Evolutionary conservation across 441 rosid species (phyloP).

Genomic region (Populus tomentosa): DNA sequence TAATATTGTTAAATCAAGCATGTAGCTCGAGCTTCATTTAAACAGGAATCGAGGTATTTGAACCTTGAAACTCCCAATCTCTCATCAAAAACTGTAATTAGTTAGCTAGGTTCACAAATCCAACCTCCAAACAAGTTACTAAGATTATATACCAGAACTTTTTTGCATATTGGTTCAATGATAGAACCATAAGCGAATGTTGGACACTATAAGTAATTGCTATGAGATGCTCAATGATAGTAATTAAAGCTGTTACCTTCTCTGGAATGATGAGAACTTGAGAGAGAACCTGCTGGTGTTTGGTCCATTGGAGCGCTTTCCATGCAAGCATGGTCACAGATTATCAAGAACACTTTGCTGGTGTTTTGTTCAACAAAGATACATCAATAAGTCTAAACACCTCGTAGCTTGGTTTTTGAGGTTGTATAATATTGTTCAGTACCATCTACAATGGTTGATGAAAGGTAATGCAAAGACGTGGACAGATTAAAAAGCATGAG

Average conservation of each 20-base stretch:
- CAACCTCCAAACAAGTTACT: neutral
- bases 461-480: neutral
- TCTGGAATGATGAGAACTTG: neutral
- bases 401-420: neutral
- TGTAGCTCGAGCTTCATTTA: neutral
- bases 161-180: neutral
- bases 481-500: neutral
- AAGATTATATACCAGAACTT: neutral
- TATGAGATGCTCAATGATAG: neutral
- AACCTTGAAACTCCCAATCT: neutral
- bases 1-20: neutral
- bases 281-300: neutral
- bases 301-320: too few species aligned
- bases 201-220: neutral
- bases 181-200: neutral
- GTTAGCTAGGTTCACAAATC: neutral
- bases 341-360: neutral
- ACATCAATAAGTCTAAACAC: neutral
- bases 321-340: neutral
- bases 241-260: neutral
- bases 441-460: neutral
- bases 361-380: neutral
- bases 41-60: neutral
- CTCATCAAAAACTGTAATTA: neutral
- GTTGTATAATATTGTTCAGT: neutral